Conservation (phyloP, 306 rosid genomes). For the Casuarina equisetifolia region DNA sequence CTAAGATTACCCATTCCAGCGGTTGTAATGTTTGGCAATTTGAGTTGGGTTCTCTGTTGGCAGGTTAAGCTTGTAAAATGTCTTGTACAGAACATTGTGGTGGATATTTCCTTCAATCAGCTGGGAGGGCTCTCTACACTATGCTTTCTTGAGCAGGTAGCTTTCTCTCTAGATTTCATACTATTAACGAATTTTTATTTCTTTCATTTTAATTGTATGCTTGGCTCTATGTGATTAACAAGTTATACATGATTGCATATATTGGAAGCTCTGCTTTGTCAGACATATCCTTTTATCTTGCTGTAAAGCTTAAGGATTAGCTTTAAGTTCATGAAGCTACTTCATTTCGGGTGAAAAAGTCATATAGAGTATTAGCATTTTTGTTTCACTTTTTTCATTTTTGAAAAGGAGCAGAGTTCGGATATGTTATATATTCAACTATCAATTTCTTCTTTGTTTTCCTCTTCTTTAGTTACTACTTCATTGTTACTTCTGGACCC, state of each 20-base stretch:
- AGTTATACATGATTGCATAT: neutral
- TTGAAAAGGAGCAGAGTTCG: neutral
- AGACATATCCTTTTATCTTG: neutral
- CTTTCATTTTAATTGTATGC: neutral
- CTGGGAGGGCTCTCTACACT: constrained; percentile 14
- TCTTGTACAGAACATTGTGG: constrained; percentile 3
- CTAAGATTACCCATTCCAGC: neutral
- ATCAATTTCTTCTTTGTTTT: neutral
- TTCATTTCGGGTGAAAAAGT: neutral
- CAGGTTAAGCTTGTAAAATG: constrained; percentile 24
- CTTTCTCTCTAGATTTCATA: neutral
- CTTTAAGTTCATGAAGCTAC: constrained; percentile 5
- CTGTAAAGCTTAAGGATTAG: neutral
- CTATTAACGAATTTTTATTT: neutral
- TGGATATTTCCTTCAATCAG: constrained; percentile 21
- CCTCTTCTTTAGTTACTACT: neutral
- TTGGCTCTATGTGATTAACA: neutral
- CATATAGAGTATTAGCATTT: neutral
- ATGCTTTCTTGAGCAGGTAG: constrained; percentile 23
- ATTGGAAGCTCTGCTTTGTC: neutral
- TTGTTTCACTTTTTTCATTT: neutral
- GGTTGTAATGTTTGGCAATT: neutral
- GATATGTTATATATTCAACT: neutral
- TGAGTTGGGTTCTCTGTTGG: neutral
- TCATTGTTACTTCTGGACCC: neutral